phyloP scores from a whole-genome alignment of 2,329 filamentous ascomycete species.

The Pezicula rhizophila region DNA sequence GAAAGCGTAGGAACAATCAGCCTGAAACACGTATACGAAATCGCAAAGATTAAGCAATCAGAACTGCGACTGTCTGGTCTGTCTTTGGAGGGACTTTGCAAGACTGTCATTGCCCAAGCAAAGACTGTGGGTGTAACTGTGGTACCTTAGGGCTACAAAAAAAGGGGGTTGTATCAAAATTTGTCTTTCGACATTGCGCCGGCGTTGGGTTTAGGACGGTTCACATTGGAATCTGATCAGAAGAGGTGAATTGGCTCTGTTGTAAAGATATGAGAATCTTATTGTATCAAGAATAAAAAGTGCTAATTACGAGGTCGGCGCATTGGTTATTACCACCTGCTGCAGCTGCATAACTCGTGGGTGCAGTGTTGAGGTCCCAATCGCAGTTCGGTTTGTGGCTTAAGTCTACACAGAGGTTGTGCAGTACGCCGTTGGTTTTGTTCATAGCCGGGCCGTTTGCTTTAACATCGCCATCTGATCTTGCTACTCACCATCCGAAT shows the following conservation, averaged over 20 bases:
- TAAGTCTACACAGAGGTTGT: no score
- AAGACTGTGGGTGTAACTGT: slow-evolving; percentile 71
- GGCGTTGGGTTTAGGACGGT: slow-evolving; percentile 17
- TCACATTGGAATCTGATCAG: neutral
- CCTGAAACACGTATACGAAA: slow-evolving; percentile 95
- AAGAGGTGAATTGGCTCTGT: neutral
- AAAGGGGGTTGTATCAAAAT: slow-evolving; percentile 1
- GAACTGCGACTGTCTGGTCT: slow-evolving; percentile 70
- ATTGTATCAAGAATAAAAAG: slow-evolving; percentile 3
- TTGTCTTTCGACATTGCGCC: slow-evolving; percentile 18
- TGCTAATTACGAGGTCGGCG: neutral
- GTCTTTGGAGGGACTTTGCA: slow-evolving; percentile 65
- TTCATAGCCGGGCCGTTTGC: no score
- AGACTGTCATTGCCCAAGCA: slow-evolving; percentile 67
- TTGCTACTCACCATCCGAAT: no score
- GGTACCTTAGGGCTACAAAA: slow-evolving; percentile 42
- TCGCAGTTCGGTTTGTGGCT: no score
- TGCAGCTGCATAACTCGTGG: neutral
- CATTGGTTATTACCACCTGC: no score
- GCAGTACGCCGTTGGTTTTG: no score
- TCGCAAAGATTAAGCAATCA: slow-evolving; percentile 89
- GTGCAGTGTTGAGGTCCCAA: neutral
- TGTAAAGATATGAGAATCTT: slow-evolving; percentile 5
- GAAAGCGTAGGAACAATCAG: slow-evolving; percentile 80
- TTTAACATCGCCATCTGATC: no score